A percentile compares a stretch with the other conserved stretches of the same genome.
These are phyloP conservation scores for Urostyla sp. DNA, from an alignment of 73 alveolate species.

Conservation along the genomic window DNA sequence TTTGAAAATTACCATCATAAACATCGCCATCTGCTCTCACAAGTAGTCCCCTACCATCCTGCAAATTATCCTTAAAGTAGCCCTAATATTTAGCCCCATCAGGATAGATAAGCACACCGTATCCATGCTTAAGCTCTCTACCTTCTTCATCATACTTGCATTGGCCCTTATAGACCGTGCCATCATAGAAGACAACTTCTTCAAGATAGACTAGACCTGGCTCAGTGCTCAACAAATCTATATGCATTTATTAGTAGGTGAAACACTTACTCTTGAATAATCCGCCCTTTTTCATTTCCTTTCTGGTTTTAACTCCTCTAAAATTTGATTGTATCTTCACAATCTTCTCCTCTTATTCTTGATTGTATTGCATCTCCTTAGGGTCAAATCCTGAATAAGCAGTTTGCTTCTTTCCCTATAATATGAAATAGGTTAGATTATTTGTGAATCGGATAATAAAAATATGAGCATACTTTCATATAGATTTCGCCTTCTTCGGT, in stretches of 20 bases:
- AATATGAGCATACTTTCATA: conserved; percentile 25
- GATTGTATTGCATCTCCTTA: neutral
- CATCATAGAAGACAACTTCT: conserved; percentile 57
- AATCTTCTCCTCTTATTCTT: conserved; percentile 4
- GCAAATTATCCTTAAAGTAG: conserved; percentile 69
- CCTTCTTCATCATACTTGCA: conserved; percentile 37
- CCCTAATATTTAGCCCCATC: conserved; percentile 83
- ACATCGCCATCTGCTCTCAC: conserved; percentile 73
- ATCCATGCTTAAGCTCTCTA: conserved; percentile 87
- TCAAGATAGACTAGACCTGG: conserved; percentile 33
- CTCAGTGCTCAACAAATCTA: neutral
- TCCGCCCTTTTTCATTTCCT: conserved; percentile 15
- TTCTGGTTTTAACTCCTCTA: conserved; percentile 34
- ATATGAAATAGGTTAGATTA: neutral
- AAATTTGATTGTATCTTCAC: conserved; percentile 43
- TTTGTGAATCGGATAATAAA: too few species aligned
- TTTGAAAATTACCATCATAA: conserved; percentile 65
- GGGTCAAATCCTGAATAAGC: conserved; percentile 30
- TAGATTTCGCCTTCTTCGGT: conserved; percentile 52
- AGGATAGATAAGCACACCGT: conserved; percentile 73
- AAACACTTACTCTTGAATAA: conserved; percentile 25
- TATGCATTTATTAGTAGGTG: neutral
- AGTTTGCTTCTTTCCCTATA: neutral
- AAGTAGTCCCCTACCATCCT: conserved; percentile 78
- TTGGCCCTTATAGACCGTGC: conserved; percentile 57